phyloP scores from a whole-genome alignment of 352 stramenopile species.

The Phytophthora pinifolia region DNA sequence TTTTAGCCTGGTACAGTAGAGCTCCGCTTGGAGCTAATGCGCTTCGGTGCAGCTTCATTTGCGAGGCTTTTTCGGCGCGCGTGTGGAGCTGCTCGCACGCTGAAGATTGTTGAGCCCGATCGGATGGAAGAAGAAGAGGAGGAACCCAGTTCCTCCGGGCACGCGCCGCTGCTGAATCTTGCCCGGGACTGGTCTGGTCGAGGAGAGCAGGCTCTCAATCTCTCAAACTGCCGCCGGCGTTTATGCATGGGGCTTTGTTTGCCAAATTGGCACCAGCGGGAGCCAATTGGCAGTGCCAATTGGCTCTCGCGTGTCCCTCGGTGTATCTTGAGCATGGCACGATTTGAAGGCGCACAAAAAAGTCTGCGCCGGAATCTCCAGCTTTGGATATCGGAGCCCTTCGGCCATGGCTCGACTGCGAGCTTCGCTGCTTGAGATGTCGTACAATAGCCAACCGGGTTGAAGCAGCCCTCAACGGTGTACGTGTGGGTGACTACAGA shows the following conservation, averaged over 20 bases:
- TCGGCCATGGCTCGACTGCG: no score
- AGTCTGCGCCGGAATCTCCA: conserved; percentile 6
- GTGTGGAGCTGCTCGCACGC: neutral
- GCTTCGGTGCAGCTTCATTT: no score
- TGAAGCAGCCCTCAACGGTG: no score
- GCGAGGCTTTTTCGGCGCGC: conserved; percentile 5
- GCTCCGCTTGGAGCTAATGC: no score
- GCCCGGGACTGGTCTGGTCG: conserved; percentile 14
- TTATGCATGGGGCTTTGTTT: conserved; percentile 8
- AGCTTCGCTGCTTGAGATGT: no score
- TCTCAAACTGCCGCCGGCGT: neutral
- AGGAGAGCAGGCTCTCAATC: conserved; percentile 8
- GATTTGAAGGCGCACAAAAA: conserved; percentile 18
- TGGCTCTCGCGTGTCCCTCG: conserved; percentile 2
- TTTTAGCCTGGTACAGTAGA: no score
- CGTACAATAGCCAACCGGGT: no score
- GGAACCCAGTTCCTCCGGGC: neutral
- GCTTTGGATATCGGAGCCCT: no score
- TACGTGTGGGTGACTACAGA: neutral
- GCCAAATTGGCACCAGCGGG: no score
- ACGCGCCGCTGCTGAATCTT: conserved; percentile 19
- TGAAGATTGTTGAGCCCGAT: conserved; percentile 1
- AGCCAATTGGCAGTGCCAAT: no score
- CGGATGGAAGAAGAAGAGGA: conserved; percentile 17
- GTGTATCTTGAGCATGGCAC: conserved; percentile 23